These are phyloP conservation scores for Stemphylium vesicarium DNA, from an alignment of 2,329 filamentous ascomycete species.

Conservation along the genomic window DNA sequence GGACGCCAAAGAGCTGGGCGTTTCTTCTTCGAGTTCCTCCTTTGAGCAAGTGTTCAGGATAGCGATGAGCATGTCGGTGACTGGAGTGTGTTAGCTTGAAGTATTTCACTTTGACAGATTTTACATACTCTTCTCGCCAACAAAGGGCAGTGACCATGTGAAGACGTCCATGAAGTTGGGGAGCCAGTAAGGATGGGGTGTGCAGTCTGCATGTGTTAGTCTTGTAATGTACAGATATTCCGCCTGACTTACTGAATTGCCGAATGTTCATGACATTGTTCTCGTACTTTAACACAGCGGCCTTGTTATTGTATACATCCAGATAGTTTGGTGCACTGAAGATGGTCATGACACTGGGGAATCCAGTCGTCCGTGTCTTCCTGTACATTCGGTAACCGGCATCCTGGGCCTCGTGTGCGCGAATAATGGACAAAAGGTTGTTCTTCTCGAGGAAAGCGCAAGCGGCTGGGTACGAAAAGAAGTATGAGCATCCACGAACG, in stretches of 20 bases:
- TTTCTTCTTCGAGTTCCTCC: slow-evolving; percentile 90
- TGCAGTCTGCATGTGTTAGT: slow-evolving; percentile 69
- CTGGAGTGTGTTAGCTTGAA: slow-evolving; percentile 36
- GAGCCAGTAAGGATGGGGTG: slow-evolving; percentile 98
- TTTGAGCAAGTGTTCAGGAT: slow-evolving; percentile 99
- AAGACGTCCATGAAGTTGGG: slow-evolving; percentile 99
- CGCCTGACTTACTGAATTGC: slow-evolving; percentile 72
- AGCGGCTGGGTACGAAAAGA: slow-evolving; percentile 97
- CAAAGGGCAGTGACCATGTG: slow-evolving; percentile 99
- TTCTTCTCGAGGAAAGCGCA: slow-evolving; percentile 99
- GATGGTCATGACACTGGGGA: slow-evolving; percentile 99
- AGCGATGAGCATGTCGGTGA: slow-evolving; percentile 98
- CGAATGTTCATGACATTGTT: slow-evolving; percentile 99
- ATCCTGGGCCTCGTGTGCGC: slow-evolving; percentile 97
- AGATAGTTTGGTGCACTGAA: slow-evolving; percentile 99
- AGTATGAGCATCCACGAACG: slow-evolving; percentile 97
- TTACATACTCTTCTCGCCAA: slow-evolving; percentile 79
- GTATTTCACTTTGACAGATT: not conserved
- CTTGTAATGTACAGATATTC: not conserved
- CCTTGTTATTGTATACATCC: slow-evolving; percentile 99
- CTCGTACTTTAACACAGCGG: slow-evolving; percentile 97
- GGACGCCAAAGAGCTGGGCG: slow-evolving; percentile 73
- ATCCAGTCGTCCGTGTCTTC: slow-evolving; percentile 96
- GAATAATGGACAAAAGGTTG: slow-evolving; percentile 94
- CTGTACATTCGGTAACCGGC: slow-evolving; percentile 99